Percentiles rank a stretch among this genome's conserved stretches.
Conservation (phyloP, 2,329 filamentous ascomycete genomes). For the Cladophialophora exuberans region DNA sequence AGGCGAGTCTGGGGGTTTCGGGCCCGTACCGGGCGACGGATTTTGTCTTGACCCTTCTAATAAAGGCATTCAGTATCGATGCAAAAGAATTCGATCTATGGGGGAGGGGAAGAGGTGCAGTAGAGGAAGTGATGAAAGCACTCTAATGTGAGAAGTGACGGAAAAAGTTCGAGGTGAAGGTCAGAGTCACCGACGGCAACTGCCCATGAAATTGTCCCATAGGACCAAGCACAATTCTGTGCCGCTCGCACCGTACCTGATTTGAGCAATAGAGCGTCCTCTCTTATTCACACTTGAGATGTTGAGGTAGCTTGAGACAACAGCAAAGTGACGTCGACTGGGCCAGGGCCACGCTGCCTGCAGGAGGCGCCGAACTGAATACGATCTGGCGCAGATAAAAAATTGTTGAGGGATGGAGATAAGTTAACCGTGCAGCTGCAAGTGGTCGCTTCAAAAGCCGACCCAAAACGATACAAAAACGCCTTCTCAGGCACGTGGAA, state of each 20-base stretch:
- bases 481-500: too few species aligned
- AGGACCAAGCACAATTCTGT: neutral
- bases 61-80: conserved; percentile 29
- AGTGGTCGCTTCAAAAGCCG: too few species aligned
- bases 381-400: too few species aligned
- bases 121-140: neutral
- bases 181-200: neutral
- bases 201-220: neutral
- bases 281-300: neutral
- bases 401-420: too few species aligned
- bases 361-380: neutral
- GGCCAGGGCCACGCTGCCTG: neutral
- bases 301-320: neutral
- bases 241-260: neutral
- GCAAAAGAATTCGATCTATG: neutral
- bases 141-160: conserved; percentile 3
- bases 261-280: neutral
- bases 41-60: conserved; percentile 25
- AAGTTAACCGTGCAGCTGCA: too few species aligned
- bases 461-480: too few species aligned
- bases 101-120: neutral
- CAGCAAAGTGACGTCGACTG: neutral
- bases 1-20: conserved; percentile 6
- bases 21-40: conserved; percentile 12
- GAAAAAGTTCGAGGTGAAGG: neutral